Evolutionary conservation across 768 basidiomycete species (phyloP).

Genomic region (Phlebiopsis gigantea): DNA sequence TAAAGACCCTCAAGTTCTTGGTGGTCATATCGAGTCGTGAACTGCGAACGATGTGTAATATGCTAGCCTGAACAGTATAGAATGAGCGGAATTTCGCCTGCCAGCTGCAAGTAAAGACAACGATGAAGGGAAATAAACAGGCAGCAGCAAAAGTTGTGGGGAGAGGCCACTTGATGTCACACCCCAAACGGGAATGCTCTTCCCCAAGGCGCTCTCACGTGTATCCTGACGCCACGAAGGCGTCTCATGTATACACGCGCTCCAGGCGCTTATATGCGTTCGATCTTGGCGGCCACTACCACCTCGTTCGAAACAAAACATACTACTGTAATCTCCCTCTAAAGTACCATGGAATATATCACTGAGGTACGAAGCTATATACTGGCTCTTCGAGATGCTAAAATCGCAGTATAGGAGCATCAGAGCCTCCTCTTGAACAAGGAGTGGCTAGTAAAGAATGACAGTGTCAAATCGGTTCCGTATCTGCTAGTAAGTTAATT

Average conservation of each 20-base stretch:
- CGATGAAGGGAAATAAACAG: too few relatives aligned
- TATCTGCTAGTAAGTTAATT: constrained; percentile 55
- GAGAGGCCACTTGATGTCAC: background rate
- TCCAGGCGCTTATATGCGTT: background rate
- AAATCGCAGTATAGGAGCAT: constrained; percentile 40
- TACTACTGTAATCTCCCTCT: background rate
- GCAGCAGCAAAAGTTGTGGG: background rate
- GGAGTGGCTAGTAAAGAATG: constrained; percentile 72
- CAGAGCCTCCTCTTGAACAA: constrained; percentile 51
- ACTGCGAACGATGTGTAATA: too few relatives aligned
- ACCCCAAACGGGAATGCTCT: background rate
- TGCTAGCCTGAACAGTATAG: too few relatives aligned
- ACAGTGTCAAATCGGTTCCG: constrained; percentile 52
- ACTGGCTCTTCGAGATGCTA: background rate
- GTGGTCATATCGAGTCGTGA: too few relatives aligned
- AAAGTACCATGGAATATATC: background rate
- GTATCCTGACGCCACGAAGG: background rate
- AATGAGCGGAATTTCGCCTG: too few relatives aligned
- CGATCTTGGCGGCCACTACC: background rate
- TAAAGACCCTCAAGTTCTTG: constrained; percentile 39
- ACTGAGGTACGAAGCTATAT: constrained; percentile 4
- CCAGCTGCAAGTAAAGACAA: too few relatives aligned
- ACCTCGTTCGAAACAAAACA: background rate
- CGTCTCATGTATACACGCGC: background rate
- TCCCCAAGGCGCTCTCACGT: background rate